A percentile compares a stretch with the other conserved stretches of the same genome.
phyloP scores from a whole-genome alignment of 2,329 filamentous ascomycete species.

The Diaporthe nobilis region DNA sequence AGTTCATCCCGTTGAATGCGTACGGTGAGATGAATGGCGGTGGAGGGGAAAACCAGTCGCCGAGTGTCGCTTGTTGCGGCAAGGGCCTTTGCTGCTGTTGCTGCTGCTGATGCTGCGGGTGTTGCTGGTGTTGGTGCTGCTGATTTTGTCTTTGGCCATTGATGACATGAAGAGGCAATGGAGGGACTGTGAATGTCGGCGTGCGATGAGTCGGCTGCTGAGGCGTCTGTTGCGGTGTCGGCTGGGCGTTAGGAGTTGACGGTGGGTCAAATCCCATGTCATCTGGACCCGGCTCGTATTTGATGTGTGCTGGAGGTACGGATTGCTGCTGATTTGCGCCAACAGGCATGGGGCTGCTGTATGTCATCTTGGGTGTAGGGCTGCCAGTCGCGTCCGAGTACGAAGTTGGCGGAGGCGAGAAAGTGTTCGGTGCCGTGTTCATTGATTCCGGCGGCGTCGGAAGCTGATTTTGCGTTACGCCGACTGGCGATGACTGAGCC shows the following conservation, averaged over 20 bases:
- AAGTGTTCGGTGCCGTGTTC: slow-evolving; percentile 48
- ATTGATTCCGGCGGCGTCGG: slow-evolving; percentile 62
- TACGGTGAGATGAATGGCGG: slow-evolving; percentile 69
- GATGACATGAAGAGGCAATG: slow-evolving; percentile 52
- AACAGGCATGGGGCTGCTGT: slow-evolving; percentile 46
- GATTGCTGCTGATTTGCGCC: slow-evolving; percentile 36
- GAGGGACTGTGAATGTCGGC: slow-evolving; percentile 57
- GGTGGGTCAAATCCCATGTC: slow-evolving; percentile 42
- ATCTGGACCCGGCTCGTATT: slow-evolving; percentile 45
- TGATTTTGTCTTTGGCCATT: slow-evolving; percentile 40
- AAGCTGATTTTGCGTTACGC: slow-evolving; percentile 46
- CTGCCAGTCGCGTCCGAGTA: slow-evolving; percentile 47
- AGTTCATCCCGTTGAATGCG: slow-evolving; percentile 59
- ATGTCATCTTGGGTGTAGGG: slow-evolving; percentile 53
- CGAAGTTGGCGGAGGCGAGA: slow-evolving; percentile 55
- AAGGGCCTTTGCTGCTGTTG: slow-evolving; percentile 58
- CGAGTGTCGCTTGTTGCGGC: slow-evolving; percentile 56
- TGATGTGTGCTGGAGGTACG: slow-evolving; percentile 41
- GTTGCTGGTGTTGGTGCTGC: slow-evolving; percentile 37
- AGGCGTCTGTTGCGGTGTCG: slow-evolving; percentile 44
- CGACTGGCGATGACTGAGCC: slow-evolving; percentile 41
- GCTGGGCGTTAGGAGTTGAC: slow-evolving; percentile 40
- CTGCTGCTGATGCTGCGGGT: slow-evolving; percentile 46
- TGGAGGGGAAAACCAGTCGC: slow-evolving; percentile 68
- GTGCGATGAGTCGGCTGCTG: slow-evolving; percentile 45